These are phyloP conservation scores for Globisporangium okanoganense DNA, from an alignment of 352 stramenopile genomes.

Conservation along the genomic window DNA sequence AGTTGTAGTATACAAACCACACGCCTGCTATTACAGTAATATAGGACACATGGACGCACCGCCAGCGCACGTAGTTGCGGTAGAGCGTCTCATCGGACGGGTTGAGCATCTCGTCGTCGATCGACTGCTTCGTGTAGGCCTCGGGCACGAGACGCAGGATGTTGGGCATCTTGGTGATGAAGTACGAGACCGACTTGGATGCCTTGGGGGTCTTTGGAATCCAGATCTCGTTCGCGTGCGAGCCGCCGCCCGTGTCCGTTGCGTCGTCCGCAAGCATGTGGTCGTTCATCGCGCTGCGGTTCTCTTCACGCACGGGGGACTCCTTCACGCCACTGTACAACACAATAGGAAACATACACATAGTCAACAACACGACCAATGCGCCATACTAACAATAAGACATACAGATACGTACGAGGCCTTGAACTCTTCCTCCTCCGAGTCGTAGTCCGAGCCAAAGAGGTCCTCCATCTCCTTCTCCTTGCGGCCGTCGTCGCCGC, in stretches of 20 bases:
- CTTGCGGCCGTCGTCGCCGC: conserved; percentile 35
- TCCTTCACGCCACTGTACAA: conserved; percentile 72
- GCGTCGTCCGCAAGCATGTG: conserved; percentile 43
- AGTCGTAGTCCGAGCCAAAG: conserved; percentile 88
- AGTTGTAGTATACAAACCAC: no score
- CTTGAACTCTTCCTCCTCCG: conserved; percentile 87
- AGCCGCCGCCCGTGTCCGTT: conserved; percentile 23
- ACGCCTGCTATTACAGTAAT: no score
- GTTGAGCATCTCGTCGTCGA: conserved; percentile 78
- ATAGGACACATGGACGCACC: conserved; percentile 20
- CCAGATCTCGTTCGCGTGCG: conserved; percentile 58
- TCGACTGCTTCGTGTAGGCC: conserved; percentile 70
- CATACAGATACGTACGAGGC: conserved; percentile 62
- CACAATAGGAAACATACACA: not conserved
- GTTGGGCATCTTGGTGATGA: conserved; percentile 84
- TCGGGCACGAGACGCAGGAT: conserved; percentile 78
- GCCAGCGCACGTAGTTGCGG: conserved; percentile 85
- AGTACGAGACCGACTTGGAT: conserved; percentile 52
- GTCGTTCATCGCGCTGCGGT: conserved; percentile 28
- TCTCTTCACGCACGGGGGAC: conserved; percentile 62
- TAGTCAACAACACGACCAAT: no score
- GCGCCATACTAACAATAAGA: no score
- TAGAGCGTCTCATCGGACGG: conserved; percentile 83
- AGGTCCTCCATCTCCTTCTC: conserved; percentile 88
- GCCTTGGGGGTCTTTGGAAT: conserved; percentile 75